Conservation (phyloP, 495 filamentous ascomycete species). For the Eremomyces bilateralis region DNA sequence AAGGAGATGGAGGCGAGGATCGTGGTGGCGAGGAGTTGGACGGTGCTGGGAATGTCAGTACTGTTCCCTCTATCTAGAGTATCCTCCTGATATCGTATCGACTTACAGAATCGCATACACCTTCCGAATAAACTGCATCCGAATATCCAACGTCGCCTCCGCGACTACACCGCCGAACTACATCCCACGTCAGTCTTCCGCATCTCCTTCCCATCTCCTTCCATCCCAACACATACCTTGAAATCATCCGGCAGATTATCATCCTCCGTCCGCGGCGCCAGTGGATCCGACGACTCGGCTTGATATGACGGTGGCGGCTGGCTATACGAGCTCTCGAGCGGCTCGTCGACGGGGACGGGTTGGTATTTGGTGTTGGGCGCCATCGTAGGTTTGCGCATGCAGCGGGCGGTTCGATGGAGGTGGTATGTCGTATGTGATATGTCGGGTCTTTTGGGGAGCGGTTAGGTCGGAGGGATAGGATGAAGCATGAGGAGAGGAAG, state of each 20-base stretch:
- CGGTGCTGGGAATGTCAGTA: constrained; percentile 32
- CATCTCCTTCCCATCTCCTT: background rate
- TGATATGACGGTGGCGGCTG: constrained; percentile 75
- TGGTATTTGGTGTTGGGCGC: constrained; percentile 19
- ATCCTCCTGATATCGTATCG: background rate
- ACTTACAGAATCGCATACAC: constrained; percentile 63
- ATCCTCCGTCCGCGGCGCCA: constrained; percentile 57
- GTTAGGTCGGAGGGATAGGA: too few relatives aligned
- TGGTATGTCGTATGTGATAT: too few relatives aligned
- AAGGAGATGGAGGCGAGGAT: constrained; percentile 66
- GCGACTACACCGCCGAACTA: constrained; percentile 78
- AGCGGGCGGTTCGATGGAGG: too few relatives aligned
- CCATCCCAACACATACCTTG: constrained; percentile 35
- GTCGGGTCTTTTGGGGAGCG: too few relatives aligned
- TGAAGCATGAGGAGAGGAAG: too few relatives aligned
- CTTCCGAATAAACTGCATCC: constrained; percentile 95
- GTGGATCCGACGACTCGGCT: constrained; percentile 27
- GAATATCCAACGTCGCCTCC: constrained; percentile 83
- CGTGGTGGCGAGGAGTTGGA: constrained; percentile 71
- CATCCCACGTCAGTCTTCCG: constrained; percentile 1
- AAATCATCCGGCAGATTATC: constrained; percentile 94
- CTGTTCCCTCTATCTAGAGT: background rate
- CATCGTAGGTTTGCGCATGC: too few relatives aligned
- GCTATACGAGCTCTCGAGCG: constrained; percentile 32
- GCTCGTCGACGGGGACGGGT: constrained; percentile 20